A percentile compares a stretch with the other conserved stretches of the same genome.
phyloP scores from a whole-genome alignment of 169 alveolate species.

The Haemoproteus tartakovskyi region DNA sequence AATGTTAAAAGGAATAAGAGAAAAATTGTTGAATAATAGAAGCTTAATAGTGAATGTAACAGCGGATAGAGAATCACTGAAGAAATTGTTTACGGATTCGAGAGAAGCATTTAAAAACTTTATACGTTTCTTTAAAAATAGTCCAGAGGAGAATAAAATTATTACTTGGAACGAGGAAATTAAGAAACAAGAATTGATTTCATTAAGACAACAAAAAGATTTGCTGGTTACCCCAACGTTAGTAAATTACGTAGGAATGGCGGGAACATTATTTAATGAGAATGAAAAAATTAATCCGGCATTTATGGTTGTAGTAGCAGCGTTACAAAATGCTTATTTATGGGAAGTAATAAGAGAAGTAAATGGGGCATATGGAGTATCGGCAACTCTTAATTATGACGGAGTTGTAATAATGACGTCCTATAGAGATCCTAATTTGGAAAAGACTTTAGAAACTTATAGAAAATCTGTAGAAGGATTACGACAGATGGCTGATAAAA shows the following conservation, averaged over 20 bases:
- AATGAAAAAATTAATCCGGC: conserved; percentile 69
- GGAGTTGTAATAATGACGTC: conserved; percentile 43
- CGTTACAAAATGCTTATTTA: conserved; percentile 66
- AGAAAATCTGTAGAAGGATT: conserved; percentile 55
- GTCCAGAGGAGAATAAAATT: background rate
- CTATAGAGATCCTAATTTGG: conserved; percentile 62
- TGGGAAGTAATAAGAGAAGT: conserved; percentile 76
- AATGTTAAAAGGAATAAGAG: conserved; percentile 67
- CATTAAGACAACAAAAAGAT: conserved; percentile 33
- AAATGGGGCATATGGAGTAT: conserved; percentile 79
- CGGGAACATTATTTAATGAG: conserved; percentile 73
- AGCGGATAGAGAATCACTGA: conserved; percentile 61
- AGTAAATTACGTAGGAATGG: conserved; percentile 77
- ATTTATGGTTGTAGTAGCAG: conserved; percentile 69
- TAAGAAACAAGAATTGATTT: conserved; percentile 15
- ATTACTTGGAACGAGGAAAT: conserved; percentile 53
- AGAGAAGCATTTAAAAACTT: conserved; percentile 24
- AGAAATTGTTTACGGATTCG: conserved; percentile 58
- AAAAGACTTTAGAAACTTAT: conserved; percentile 48
- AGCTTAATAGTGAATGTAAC: conserved; percentile 70
- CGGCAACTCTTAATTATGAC: conserved; percentile 62
- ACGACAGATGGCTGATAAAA: conserved; percentile 59
- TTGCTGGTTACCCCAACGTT: conserved; percentile 69
- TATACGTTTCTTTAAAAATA: conserved; percentile 1
- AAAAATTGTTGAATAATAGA: conserved; percentile 60